A percentile compares a stretch with the other conserved stretches of the same genome.
These are phyloP conservation scores for Colletotrichum orchidophilum DNA, from an alignment of 2,329 filamentous ascomycete genomes.

Conservation along the genomic window DNA sequence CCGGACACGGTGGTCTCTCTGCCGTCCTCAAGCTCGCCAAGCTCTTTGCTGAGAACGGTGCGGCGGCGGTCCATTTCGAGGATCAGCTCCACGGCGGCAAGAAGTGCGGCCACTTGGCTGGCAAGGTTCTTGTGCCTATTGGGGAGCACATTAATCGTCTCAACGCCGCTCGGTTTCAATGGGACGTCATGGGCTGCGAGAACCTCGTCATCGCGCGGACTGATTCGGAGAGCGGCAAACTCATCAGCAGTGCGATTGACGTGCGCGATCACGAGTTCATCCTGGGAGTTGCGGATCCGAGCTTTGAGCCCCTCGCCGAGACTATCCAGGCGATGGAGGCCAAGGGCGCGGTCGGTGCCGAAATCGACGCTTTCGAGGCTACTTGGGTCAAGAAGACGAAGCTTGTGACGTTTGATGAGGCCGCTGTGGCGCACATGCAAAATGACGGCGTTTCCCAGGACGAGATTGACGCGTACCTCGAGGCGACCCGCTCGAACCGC, in stretches of 20 bases:
- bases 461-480: slow-evolving; percentile 74
- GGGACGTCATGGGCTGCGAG: slow-evolving; percentile 97
- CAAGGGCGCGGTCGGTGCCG: slow-evolving; percentile 76
- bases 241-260: slow-evolving; percentile 91
- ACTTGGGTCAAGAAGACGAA: slow-evolving; percentile 88
- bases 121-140: slow-evolving; percentile 93
- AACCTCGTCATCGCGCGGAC: slow-evolving; percentile 95
- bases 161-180: slow-evolving; percentile 91
- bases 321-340: slow-evolving; percentile 91
- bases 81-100: slow-evolving; percentile 98
- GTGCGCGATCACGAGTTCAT: slow-evolving; percentile 97
- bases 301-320: slow-evolving; percentile 85
- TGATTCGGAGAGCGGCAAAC: slow-evolving; percentile 91
- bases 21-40: slow-evolving; percentile 96
- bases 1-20: slow-evolving; percentile 90
- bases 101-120: slow-evolving; percentile 96
- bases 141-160: slow-evolving; percentile 97
- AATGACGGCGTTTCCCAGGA: slow-evolving; percentile 70
- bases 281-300: slow-evolving; percentile 79
- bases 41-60: slow-evolving; percentile 96
- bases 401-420: slow-evolving; percentile 92
- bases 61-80: slow-evolving; percentile 96
- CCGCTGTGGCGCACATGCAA: slow-evolving; percentile 78
- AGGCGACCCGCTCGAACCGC: slow-evolving; percentile 68
- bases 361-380: slow-evolving; percentile 88